Evolutionary conservation across 441 rosid species (phyloP), one percentile per base, ranked within the genome.

Genomic region (Aleurites moluccanus): DNA sequence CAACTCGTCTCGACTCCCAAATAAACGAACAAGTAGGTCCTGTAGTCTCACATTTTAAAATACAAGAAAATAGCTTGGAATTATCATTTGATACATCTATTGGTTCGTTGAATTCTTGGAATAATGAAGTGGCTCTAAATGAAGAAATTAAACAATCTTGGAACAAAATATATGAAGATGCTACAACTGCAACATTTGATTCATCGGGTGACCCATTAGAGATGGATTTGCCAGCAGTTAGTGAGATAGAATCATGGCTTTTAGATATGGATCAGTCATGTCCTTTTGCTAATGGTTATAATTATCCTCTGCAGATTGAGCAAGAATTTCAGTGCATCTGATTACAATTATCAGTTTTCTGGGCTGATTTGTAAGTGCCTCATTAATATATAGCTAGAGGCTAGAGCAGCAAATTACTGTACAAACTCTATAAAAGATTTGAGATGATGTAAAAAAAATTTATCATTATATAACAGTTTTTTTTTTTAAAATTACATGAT

Each of bases 221-320:
- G n/a, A 28, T 18, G 55, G 53, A 64, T 2, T 64, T 63, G 18
- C 38, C 67, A 35, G 14, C 52, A 33, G n/a, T n/a, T 35, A 21
- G 20, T 25, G 70, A 35, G 63, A 3, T 65, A 8, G 72, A 65
- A 18, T 55, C 71, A 2, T 74, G 71, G 77, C 70, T 73, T 56
- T 70, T 70, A 23, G 73, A 70, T 45, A 38, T 70, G 33, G 73
- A 38, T 38, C 7, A 33, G 16, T 14, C 62, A 1, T 28, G 8
- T 21, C 21, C 2, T 38, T 69, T 52, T 21, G 73, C n/a, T 30
- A 20, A 52, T 52, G 25, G 15, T 56, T 56, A 57, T 57, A 13
- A 21, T 8, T 50, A 20, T 68, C 35, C 10, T 40, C 60, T n/a
- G 14, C 47, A 38, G 52, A 55, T 21, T 38, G 73, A 70, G 15